Percentiles rank a stretch among this genome's conserved stretches.
Evolutionary conservation across 257 asterid species (phyloP).

Genomic region (Lycium ferocissimum): DNA sequence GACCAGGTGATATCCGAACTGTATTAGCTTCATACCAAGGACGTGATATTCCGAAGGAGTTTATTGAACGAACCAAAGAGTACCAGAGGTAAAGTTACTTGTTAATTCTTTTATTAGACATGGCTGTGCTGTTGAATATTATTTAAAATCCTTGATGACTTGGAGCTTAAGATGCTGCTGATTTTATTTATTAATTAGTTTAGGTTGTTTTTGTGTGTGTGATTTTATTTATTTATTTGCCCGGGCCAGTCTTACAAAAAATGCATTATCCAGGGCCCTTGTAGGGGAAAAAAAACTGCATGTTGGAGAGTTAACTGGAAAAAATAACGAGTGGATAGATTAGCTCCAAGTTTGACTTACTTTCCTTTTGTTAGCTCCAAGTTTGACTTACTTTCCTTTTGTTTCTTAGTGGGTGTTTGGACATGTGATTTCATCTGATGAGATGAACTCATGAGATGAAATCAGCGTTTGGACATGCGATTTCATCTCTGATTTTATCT

Average conservation of each 20-base stretch:
- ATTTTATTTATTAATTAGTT: not conserved
- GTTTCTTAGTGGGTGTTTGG: not conserved
- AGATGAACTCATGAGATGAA: too few relatives aligned
- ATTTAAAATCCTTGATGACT: not conserved
- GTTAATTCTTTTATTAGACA: not conserved
- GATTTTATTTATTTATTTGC: too few relatives aligned
- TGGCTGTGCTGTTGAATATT: not conserved
- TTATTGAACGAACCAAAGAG: slow-evolving; percentile 80
- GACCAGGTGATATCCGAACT: slow-evolving; percentile 82
- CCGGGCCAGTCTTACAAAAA: not conserved
- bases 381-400: not conserved
- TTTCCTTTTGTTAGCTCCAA: slow-evolving; percentile 8
- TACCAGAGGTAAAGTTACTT: slow-evolving; percentile 61
- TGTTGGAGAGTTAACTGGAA: not conserved
- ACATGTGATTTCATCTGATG: too few relatives aligned
- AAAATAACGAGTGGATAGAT: not conserved
- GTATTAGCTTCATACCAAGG: slow-evolving; percentile 89
- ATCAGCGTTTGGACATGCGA: too few relatives aligned
- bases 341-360: not conserved
- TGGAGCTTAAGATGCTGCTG: not conserved
- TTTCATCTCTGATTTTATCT: too few relatives aligned
- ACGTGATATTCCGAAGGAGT: slow-evolving; percentile 82
- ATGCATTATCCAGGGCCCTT: not conserved
- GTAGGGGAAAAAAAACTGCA: not conserved
- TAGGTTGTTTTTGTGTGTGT: not conserved